Evolutionary conservation across 208 protist species (phyloP).

Genomic region (Leishmania arabica): DNA sequence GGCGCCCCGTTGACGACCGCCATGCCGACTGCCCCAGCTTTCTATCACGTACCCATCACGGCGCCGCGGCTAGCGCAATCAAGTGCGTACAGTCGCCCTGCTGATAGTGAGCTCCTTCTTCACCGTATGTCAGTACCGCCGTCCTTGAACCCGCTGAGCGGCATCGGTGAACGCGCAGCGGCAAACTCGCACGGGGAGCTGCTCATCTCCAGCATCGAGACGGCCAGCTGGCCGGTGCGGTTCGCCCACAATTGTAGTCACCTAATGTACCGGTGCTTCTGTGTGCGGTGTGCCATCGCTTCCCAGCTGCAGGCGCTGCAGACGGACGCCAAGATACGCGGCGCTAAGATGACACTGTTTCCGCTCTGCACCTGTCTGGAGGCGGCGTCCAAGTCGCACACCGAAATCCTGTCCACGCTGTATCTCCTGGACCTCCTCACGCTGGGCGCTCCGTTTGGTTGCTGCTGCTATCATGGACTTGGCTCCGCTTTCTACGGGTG

Average conservation of each 20-base stretch:
- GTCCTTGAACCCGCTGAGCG: not conserved
- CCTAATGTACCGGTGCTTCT: conserved; percentile 56
- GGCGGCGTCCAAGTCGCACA: conserved; percentile 22
- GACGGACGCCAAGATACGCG: conserved; percentile 41
- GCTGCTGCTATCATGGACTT: conserved; percentile 67
- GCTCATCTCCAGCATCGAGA: not conserved
- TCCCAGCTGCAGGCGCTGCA: conserved; percentile 57
- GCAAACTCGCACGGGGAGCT: not conserved
- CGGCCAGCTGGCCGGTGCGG: not conserved
- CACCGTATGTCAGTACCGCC: not conserved
- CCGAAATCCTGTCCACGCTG: conserved; percentile 39
- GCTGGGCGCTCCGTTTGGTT: conserved; percentile 46
- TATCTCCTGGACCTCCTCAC: conserved; percentile 53
- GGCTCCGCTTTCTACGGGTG: conserved; percentile 64
- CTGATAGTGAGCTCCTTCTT: not conserved
- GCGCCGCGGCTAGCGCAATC: not conserved
- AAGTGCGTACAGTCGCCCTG: not conserved
- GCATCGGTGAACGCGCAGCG: not conserved
- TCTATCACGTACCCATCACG: conserved; percentile 20
- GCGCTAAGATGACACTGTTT: conserved; percentile 27
- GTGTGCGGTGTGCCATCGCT: conserved; percentile 66
- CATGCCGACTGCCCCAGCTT: not conserved
- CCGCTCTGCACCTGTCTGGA: conserved; percentile 47
- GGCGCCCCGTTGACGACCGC: not conserved
- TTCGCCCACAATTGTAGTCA: conserved; percentile 18